Evolutionary conservation across 495 filamentous ascomycete genomes (phyloP).

Genomic region (Penicillium tannophilum): DNA sequence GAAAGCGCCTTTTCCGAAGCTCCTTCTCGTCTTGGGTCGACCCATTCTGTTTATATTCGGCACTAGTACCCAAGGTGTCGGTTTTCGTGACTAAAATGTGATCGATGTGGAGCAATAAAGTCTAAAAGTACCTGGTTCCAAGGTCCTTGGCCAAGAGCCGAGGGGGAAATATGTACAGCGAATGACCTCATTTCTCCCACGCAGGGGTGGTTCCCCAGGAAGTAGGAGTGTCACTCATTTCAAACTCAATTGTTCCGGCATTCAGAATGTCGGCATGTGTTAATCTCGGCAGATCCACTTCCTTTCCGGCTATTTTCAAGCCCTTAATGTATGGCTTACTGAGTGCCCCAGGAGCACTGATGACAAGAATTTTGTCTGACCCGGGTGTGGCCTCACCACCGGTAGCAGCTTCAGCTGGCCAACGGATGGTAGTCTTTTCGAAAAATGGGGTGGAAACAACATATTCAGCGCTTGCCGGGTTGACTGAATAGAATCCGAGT

Average conservation of each 20-base stretch:
- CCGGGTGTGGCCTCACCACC: slow-evolving; percentile 17
- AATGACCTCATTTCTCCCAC: slow-evolving; percentile 7
- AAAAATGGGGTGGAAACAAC: slow-evolving; percentile 30
- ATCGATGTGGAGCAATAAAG: neutral
- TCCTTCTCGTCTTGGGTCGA: neutral
- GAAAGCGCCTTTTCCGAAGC: neutral
- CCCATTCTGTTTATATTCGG: neutral
- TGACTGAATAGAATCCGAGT: slow-evolving; percentile 32
- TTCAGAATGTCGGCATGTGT: slow-evolving; percentile 22
- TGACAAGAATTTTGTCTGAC: slow-evolving; percentile 19
- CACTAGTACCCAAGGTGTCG: neutral
- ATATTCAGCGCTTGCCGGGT: slow-evolving; percentile 32
- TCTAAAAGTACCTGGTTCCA: neutral
- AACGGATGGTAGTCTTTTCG: slow-evolving; percentile 25
- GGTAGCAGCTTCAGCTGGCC: slow-evolving; percentile 19
- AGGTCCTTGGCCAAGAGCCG: neutral
- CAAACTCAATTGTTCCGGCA: slow-evolving; percentile 24
- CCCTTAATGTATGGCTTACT: slow-evolving; percentile 24
- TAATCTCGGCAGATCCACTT: slow-evolving; percentile 13
- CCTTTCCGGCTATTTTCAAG: slow-evolving; percentile 23
- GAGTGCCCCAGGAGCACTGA: slow-evolving; percentile 23
- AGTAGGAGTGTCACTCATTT: slow-evolving; percentile 30
- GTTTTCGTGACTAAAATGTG: neutral
- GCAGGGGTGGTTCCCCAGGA: slow-evolving; percentile 19
- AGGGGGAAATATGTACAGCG: neutral